These are phyloP conservation scores for Cladosporium sp. DNA, from an alignment of 2,329 filamentous ascomycete species.

Conservation along the genomic window DNA sequence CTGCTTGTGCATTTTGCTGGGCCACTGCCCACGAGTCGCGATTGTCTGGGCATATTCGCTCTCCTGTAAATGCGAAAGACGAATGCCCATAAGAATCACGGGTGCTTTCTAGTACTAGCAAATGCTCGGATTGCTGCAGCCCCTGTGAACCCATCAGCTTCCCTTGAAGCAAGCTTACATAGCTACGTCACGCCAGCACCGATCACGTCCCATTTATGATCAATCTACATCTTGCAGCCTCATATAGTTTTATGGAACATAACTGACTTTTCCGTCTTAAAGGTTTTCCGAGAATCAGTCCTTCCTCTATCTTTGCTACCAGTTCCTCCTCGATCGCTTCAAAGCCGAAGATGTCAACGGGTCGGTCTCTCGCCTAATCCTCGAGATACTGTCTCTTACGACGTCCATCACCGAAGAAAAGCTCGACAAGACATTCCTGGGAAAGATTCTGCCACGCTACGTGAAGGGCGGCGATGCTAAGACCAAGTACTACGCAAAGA, in stretches of 20 bases:
- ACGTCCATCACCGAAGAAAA: slow-evolving; percentile 58
- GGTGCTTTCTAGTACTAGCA: not conserved
- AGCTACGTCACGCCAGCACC: not conserved
- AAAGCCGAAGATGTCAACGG: slow-evolving; percentile 44
- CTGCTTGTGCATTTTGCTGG: not conserved
- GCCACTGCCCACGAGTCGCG: not conserved
- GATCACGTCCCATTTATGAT: not conserved
- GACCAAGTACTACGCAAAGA: slow-evolving; percentile 57
- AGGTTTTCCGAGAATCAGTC: slow-evolving; percentile 30
- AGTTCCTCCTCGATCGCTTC: slow-evolving; percentile 46
- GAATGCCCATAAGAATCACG: not conserved
- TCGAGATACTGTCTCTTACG: slow-evolving; percentile 57
- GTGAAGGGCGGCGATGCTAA: slow-evolving; percentile 62
- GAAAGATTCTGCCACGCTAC: slow-evolving; percentile 60
- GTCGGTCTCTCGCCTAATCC: slow-evolving; percentile 37
- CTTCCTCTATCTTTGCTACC: slow-evolving; percentile 45
- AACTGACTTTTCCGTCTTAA: not conserved
- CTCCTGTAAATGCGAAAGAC: not conserved
- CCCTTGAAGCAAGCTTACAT: not conserved
- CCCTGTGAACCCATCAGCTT: not conserved
- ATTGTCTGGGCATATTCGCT: not conserved
- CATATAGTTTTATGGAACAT: not conserved
- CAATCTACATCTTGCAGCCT: not conserved
- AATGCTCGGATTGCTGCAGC: not conserved
- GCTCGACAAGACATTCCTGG: slow-evolving; percentile 61